Conservation (phyloP, 495 filamentous ascomycete genomes). For the Chaetomium tenue region DNA sequence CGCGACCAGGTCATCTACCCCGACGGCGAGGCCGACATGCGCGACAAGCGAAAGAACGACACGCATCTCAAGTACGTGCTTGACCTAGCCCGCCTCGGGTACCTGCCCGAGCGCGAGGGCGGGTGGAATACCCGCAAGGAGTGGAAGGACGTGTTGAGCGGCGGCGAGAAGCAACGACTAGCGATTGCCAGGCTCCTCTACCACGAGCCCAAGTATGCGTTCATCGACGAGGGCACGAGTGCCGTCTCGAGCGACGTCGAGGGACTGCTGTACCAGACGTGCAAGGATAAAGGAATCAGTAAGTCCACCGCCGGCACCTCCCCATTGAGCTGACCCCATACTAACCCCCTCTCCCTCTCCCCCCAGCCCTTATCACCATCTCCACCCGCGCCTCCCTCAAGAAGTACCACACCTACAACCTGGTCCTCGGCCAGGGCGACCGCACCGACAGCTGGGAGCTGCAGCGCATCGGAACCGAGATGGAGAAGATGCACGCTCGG, state of each 20-base stretch:
- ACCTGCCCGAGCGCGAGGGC: constrained; percentile 86
- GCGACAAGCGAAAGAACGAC: constrained; percentile 71
- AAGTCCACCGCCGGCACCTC: constrained; percentile 38
- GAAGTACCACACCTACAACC: constrained; percentile 88
- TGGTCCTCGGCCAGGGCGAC: constrained; percentile 73
- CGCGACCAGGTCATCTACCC: constrained; percentile 98
- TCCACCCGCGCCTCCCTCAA: constrained; percentile 90
- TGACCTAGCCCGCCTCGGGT: constrained; percentile 79
- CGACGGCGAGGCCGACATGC: constrained; percentile 92
- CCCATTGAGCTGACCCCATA: not conserved
- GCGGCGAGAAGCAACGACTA: constrained; percentile 97
- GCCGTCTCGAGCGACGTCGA: constrained; percentile 94
- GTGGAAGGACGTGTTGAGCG: constrained; percentile 96
- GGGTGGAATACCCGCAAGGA: constrained; percentile 97
- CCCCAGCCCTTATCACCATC: constrained; percentile 78
- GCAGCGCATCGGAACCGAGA: constrained; percentile 86
- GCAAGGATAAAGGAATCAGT: constrained; percentile 90
- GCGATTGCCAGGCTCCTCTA: constrained; percentile 87
- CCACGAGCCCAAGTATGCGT: constrained; percentile 89
- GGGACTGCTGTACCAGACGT: constrained; percentile 85
- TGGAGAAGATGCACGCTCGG: constrained; percentile 88
- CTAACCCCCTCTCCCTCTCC: not conserved
- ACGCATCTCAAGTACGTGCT: constrained; percentile 70
- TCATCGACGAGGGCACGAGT: constrained; percentile 93
- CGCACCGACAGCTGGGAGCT: constrained; percentile 74